Evolutionary conservation across 2,329 filamentous ascomycete species (phyloP).

Genomic region (Alternaria triticina): DNA sequence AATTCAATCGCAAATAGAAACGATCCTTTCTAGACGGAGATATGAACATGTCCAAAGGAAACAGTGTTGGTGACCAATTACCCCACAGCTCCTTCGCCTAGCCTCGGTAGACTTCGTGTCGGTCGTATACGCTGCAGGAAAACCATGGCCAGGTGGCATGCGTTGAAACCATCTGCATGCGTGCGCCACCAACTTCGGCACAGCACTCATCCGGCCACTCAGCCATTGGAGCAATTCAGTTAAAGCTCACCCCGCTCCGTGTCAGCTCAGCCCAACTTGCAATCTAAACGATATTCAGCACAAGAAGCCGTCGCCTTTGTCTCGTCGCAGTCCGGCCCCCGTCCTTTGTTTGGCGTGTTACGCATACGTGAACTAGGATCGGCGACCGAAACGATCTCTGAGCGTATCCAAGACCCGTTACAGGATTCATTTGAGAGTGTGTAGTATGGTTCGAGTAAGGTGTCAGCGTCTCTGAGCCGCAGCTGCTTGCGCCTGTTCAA

Average conservation of each 20-base stretch:
- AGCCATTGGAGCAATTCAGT: not conserved
- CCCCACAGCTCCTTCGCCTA: not conserved
- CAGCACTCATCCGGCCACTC: not conserved
- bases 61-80: not conserved
- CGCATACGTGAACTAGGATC: not conserved
- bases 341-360: not conserved
- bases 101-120: not conserved
- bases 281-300: not conserved
- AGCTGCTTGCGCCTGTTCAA: not conserved
- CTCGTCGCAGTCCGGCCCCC: too few species aligned
- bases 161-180: not conserved
- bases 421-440: too few species aligned
- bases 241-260: too few species aligned
- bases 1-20: not conserved
- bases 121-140: not conserved
- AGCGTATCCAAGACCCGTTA: accelerated
- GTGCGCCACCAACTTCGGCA: not conserved
- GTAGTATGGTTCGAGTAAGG: not conserved
- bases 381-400: not conserved
- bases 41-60: not conserved
- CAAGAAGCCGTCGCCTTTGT: not conserved
- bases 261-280: not conserved
- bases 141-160: not conserved
- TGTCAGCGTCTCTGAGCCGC: not conserved
- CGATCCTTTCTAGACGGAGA: not conserved